Evolutionary conservation across 2,329 filamentous ascomycete species (phyloP).

Genomic region (Ceratocystis harringtonii): DNA sequence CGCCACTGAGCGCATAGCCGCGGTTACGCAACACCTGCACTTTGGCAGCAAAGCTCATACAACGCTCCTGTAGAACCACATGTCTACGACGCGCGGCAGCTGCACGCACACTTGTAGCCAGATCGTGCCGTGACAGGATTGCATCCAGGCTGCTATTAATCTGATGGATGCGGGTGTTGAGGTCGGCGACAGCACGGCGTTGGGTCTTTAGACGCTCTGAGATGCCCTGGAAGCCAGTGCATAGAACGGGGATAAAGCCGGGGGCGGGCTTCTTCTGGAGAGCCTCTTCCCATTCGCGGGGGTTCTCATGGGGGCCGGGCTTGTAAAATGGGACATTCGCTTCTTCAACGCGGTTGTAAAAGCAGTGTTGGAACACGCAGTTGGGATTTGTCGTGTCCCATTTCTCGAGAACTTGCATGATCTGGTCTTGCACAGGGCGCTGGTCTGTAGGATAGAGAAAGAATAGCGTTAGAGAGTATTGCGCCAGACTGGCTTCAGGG

Average conservation of each 20-base stretch:
- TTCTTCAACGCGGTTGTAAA: conserved; percentile 73
- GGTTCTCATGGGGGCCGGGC: conserved; percentile 54
- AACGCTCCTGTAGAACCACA: conserved; percentile 55
- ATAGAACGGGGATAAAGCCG: conserved; percentile 63
- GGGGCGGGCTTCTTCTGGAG: conserved; percentile 63
- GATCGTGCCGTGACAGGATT: conserved; percentile 61
- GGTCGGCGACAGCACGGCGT: conserved; percentile 50
- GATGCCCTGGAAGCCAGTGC: conserved; percentile 56
- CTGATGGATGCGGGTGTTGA: conserved; percentile 59
- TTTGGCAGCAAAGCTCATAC: conserved; percentile 58
- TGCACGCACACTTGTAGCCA: conserved; percentile 59
- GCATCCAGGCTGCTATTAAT: conserved; percentile 61
- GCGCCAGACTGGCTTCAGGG: neutral
- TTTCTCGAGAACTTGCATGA: conserved; percentile 53
- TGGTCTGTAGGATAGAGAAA: conserved; percentile 30
- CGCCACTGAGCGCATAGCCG: conserved; percentile 63
- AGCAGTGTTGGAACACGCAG: conserved; percentile 68
- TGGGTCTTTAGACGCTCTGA: conserved; percentile 59
- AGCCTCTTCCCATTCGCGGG: conserved; percentile 70
- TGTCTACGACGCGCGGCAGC: conserved; percentile 60
- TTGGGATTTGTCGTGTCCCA: conserved; percentile 55
- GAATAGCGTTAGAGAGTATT: conserved; percentile 8
- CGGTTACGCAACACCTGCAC: conserved; percentile 69
- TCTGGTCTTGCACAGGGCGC: conserved; percentile 61
- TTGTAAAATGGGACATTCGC: conserved; percentile 62